A percentile compares a stretch with the other conserved stretches of the same genome.
These are phyloP conservation scores for Phytophthora rubi DNA, from an alignment of 352 stramenopile species.

Conservation along the genomic window DNA sequence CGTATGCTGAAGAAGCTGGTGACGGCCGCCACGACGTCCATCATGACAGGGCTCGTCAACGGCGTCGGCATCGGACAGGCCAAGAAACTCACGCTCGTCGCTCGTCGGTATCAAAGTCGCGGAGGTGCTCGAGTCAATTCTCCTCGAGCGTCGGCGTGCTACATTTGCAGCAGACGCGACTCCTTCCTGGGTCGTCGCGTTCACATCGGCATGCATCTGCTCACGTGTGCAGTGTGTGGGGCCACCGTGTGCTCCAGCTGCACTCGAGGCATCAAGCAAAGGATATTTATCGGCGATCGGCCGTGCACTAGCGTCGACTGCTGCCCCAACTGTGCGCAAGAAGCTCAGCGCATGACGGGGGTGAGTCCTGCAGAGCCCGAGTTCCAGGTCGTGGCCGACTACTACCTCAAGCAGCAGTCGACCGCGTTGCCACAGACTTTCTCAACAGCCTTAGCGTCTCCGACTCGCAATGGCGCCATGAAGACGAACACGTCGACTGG, in stretches of 20 bases:
- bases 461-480: slow-evolving; percentile 8
- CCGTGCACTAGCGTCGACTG: slow-evolving; percentile 29
- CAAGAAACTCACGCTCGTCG: slow-evolving; percentile 59
- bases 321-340: slow-evolving; percentile 41
- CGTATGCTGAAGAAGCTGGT: slow-evolving; percentile 32
- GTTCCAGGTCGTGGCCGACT: slow-evolving; percentile 41
- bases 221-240: slow-evolving; percentile 34
- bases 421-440: not conserved
- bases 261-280: slow-evolving; percentile 32
- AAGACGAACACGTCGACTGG: slow-evolving; percentile 27
- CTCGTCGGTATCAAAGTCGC: slow-evolving; percentile 16
- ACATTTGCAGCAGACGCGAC: slow-evolving; percentile 34
- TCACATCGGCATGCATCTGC: slow-evolving; percentile 22
- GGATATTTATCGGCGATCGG: slow-evolving; percentile 32
- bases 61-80: slow-evolving; percentile 44
- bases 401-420: slow-evolving; percentile 11
- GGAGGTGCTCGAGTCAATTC: not conserved
- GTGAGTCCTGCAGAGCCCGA: slow-evolving; percentile 26
- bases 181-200: slow-evolving; percentile 8
- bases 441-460: not conserved
- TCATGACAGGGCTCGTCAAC: slow-evolving; percentile 44
- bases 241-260: slow-evolving; percentile 40
- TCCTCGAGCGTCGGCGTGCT: slow-evolving; percentile 21
- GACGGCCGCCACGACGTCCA: slow-evolving; percentile 33
- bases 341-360: slow-evolving; percentile 33